Evolutionary conservation across 352 stramenopile genomes (phyloP).

Genomic region (Pilasporangium apinafurcum): DNA sequence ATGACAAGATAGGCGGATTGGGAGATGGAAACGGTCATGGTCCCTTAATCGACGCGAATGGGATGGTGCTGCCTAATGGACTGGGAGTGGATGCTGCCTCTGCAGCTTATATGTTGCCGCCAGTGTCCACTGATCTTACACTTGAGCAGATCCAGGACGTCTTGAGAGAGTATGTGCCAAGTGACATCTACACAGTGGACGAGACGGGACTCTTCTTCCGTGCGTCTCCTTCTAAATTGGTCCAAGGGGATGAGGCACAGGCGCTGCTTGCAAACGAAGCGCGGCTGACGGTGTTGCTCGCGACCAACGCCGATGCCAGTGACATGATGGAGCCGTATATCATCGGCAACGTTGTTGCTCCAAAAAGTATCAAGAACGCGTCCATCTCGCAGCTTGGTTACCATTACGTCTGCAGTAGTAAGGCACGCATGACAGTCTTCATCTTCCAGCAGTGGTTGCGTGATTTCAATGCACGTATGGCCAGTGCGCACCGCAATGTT

Average conservation of each 20-base stretch:
- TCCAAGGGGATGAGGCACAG: constrained; percentile 77
- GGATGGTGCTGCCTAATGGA: constrained; percentile 44
- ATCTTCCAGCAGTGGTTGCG: constrained; percentile 87
- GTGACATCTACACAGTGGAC: constrained; percentile 83
- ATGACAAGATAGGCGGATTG: constrained; percentile 18
- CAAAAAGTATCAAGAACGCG: constrained; percentile 76
- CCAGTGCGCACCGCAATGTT: constrained; percentile 74
- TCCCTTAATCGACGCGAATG: constrained; percentile 38
- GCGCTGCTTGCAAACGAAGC: constrained; percentile 66
- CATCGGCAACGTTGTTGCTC: constrained; percentile 63
- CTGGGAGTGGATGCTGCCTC: constrained; percentile 26
- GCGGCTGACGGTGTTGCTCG: constrained; percentile 67
- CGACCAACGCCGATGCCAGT: constrained; percentile 62
- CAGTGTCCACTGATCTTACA: constrained; percentile 74
- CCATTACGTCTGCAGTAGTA: constrained; percentile 83
- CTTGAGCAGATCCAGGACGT: constrained; percentile 84
- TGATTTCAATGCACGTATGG: constrained; percentile 84
- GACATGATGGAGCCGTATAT: constrained; percentile 86
- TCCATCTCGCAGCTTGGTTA: constrained; percentile 78
- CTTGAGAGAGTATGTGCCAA: constrained; percentile 73
- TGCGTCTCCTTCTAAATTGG: constrained; percentile 78
- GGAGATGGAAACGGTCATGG: neutral
- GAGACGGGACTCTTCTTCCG: constrained; percentile 84
- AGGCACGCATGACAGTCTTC: constrained; percentile 82
- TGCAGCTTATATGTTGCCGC: constrained; percentile 71